Percentiles rank a stretch among this genome's conserved stretches.
These are phyloP conservation scores for Exutisphaerella laricina DNA, from an alignment of 2,329 filamentous ascomycete species.

Conservation along the genomic window DNA sequence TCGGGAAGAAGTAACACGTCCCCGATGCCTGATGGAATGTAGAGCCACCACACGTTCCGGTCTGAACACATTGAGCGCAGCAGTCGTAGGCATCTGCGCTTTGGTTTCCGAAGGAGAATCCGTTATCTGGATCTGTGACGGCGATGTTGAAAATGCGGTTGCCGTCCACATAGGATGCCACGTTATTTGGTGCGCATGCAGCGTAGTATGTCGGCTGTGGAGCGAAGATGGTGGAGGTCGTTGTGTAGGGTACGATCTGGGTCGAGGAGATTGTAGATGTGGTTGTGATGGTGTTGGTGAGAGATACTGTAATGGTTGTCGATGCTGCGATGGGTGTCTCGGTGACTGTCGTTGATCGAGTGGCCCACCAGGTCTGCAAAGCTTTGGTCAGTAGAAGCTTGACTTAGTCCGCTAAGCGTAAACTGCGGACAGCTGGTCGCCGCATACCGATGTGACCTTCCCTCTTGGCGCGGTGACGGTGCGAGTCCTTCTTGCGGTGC, in stretches of 20 bases:
- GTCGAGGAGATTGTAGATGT: conserved; percentile 10
- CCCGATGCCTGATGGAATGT: conserved; percentile 12
- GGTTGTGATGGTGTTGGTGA: conserved; percentile 9
- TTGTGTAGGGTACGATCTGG: conserved; percentile 3
- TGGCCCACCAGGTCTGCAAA: conserved; percentile 9
- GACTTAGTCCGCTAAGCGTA: neutral
- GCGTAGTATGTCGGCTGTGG: conserved; percentile 17
- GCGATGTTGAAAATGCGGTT: conserved; percentile 13
- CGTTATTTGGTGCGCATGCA: conserved; percentile 11
- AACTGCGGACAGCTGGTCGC: neutral
- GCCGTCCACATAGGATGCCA: conserved; percentile 12
- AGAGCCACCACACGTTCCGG: conserved; percentile 11
- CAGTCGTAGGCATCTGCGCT: conserved; percentile 11
- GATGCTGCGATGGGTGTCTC: conserved; percentile 10
- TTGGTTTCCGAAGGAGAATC: conserved; percentile 13
- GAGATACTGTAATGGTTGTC: conserved; percentile 9
- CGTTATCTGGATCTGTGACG: conserved; percentile 6
- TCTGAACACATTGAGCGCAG: conserved; percentile 13
- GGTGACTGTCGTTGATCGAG: conserved; percentile 8
- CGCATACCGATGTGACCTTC: conserved; percentile 8
- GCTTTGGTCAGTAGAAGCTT: neutral
- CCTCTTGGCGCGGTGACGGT: conserved; percentile 11
- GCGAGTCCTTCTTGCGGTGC: conserved; percentile 7
- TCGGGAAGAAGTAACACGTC: conserved; percentile 14
- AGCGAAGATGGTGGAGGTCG: conserved; percentile 9